These are phyloP conservation scores for Solanum corneliomulleri DNA, from an alignment of 257 asterid species.

Conservation along the genomic window DNA sequence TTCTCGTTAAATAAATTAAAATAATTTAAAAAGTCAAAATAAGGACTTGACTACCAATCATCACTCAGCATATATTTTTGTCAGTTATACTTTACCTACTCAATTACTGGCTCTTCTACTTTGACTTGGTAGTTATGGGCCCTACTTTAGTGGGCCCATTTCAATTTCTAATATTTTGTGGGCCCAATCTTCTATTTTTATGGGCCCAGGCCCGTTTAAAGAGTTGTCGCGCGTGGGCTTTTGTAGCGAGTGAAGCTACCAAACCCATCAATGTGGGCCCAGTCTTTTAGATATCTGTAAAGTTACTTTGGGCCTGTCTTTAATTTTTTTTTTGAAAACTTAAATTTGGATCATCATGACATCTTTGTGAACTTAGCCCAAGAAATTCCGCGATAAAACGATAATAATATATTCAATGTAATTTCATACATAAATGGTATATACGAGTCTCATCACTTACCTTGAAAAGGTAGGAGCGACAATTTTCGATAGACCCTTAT, in stretches of 20 bases:
- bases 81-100: not conserved
- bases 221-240: not conserved
- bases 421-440: not conserved
- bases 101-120: not conserved
- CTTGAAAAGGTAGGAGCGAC: too few relatives aligned
- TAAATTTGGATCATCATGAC: not conserved
- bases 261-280: not conserved
- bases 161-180: not conserved
- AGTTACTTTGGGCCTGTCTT: not conserved
- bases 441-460: not conserved
- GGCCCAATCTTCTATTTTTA: not conserved
- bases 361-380: not conserved
- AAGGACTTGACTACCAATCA: not conserved
- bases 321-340: not conserved
- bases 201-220: not conserved
- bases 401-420: not conserved
- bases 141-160: not conserved
- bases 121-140: not conserved
- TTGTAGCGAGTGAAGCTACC: slow-evolving; percentile 5
- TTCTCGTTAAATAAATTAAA: not conserved
- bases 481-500: not conserved
- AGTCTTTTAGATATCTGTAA: not conserved
- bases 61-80: not conserved
- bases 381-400: not conserved
- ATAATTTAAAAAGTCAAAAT: not conserved